Evolutionary conservation across 2,329 filamentous ascomycete species (phyloP).

Genomic region (Ophiostoma piceae): DNA sequence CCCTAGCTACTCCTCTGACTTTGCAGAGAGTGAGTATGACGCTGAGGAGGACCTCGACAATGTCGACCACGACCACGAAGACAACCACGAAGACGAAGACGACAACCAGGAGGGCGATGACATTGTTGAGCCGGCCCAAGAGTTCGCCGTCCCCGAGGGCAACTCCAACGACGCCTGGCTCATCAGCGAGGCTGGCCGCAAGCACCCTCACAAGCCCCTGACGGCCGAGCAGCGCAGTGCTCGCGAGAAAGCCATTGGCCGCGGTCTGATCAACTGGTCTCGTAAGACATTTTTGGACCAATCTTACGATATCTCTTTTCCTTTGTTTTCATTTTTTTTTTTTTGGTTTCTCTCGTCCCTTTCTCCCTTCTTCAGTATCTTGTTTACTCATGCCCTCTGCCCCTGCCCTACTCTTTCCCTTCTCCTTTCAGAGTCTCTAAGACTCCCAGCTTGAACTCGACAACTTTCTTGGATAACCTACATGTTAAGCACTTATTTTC

Average conservation of each 20-base stretch:
- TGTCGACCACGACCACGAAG: background rate
- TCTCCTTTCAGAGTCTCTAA: background rate
- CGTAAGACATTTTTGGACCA: slow-evolving; percentile 12
- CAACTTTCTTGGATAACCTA: background rate
- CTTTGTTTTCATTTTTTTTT: background rate
- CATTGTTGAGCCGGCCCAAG: background rate
- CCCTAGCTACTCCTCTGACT: background rate
- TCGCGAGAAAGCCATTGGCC: background rate
- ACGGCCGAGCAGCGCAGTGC: background rate
- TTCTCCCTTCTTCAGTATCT: background rate
- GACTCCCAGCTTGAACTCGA: background rate
- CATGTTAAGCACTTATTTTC: background rate
- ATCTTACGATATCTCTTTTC: background rate
- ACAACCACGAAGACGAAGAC: background rate
- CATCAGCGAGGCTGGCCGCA: background rate
- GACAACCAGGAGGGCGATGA: background rate
- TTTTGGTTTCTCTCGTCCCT: background rate
- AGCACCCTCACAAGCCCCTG: background rate
- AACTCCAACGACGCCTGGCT: background rate
- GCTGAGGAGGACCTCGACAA: background rate
- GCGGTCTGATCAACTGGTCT: background rate
- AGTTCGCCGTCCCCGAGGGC: background rate
- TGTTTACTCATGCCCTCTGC: background rate
- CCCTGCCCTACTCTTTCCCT: background rate
- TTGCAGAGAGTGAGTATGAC: background rate